Evolutionary conservation across 1,284 basidiomycete genomes (phyloP), one percentile per base, ranked within the genome.

Genomic region (Cryptococcus depauperatus): DNA sequence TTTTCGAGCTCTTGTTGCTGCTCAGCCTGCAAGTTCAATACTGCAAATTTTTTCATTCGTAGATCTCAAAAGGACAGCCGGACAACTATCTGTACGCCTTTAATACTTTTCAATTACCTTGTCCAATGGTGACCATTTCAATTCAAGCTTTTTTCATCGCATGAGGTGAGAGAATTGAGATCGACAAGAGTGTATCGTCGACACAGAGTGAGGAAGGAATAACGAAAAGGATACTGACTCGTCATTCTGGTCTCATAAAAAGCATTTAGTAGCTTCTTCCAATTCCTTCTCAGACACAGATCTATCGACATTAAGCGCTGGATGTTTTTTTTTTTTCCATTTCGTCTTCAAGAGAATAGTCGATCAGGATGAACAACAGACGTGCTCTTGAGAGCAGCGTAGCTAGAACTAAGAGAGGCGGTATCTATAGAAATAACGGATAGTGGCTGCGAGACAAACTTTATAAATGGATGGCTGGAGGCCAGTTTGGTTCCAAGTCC

Each of bases 41-140:
- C n/a, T n/a, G n/a, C n/a, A n/a, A n/a, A n/a, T n/a, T n/a, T n/a
- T n/a, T n/a, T n/a, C n/a, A n/a, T n/a, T n/a, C 63, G 50, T 64
- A 70, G 34, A 72, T 60, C 7, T 64, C 65, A 53, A 69, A 72
- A 1, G 66, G 64, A 39, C 66, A 68, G 10, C 64, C 57, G 55
- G 69, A 68, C 19, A 72, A 39, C 35, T 62, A 54, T 44, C 58
- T 55, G 45, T 70, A 71, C 25, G 56, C 46, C 49, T 68, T 68
- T 53, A 71, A 64, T 41, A 68, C 59, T 45, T 65, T 64, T 64
- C 66, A 72, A 30, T 55, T 61, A 4, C 69, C 69, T 22, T 59
- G 62, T 3, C 57, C 60, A 37, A 72, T 64, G 33, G 68, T 50
- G 11, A 62, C 57, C 1, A 68, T 62, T 22, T 57, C 47, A 11